Evolutionary conservation across 208 protist genomes (phyloP), one percentile per base, ranked within the genome.

Genomic region (Acanthamoeba healyi): DNA sequence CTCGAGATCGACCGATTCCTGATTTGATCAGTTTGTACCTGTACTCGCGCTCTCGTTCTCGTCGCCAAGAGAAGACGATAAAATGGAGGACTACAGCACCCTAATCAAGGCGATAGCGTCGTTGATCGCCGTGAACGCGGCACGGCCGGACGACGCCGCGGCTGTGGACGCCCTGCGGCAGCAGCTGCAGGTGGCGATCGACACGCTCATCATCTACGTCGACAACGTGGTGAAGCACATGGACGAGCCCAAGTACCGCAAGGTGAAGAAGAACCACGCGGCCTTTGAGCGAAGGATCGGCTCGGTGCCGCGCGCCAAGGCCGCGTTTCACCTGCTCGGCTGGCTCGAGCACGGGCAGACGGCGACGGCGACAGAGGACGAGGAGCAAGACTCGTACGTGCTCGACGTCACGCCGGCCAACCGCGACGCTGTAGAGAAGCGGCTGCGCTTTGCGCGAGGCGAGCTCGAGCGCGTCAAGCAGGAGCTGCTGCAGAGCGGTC

Each of bases 201-300:
- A 79, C 15, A 79, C 70, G 22, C 70, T 79, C 34, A 79, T 79
- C 0, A 79, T 79, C 70, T 79, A 79, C 70, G 40, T 34, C 36
- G 70, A 79, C 36, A 79, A 79, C 32, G n/a, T 79, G 34, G 1
- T 79, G n/a, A 79, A 79, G 5, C 5, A 79, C 34, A 79, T 79
- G n/a, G 19, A 29, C 29, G 70, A 79, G 19, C 70, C 70, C 70
- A 79, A 79, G 26, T 40, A 32, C 0, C 38, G 38, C 1, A 40
- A 34, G 38, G 36, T 79, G 12, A 79, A 79, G 38, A 79, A 79
- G 70, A 29, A 32, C 0, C 70, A 46, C 24, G 36, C 70, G 38
- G 70, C 70, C 4, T 79, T 79, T 34, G 70, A 44, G 40, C 70
- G 70, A 19, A 24, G 70, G 40, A 79, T 79, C 1, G 70, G 70